These are phyloP conservation scores for Prunus mira DNA, from an alignment of 306 rosid species.

Conservation along the genomic window DNA sequence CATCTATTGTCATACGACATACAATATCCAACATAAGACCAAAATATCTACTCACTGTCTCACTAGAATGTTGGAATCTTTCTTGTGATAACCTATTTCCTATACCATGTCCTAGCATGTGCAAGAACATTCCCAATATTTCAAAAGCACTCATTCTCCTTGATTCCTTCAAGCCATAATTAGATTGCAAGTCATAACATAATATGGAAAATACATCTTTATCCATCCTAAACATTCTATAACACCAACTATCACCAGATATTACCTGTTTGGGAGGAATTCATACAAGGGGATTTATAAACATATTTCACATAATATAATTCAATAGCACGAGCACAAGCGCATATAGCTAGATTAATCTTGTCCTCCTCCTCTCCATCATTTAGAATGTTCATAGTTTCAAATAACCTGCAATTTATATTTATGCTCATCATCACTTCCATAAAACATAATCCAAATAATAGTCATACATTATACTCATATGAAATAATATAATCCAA, in stretches of 20 bases:
- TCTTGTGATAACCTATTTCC: neutral
- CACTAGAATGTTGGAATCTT: neutral
- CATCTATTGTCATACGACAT: neutral
- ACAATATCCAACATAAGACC: neutral
- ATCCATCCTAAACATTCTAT: constrained; percentile 2
- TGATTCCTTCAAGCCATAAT: neutral
- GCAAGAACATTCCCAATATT: neutral
- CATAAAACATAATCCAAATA: no score
- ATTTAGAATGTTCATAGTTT: no score
- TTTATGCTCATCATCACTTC: no score
- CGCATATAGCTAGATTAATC: no score
- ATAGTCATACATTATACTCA: no score
- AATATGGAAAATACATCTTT: neutral
- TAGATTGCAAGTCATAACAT: neutral
- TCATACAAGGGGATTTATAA: no score
- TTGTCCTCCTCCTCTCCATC: no score
- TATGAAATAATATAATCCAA: no score
- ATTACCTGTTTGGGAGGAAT: no score
- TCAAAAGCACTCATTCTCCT: neutral
- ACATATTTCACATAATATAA: no score
- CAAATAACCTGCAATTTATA: no score
- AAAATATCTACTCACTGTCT: neutral
- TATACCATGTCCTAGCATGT: neutral
- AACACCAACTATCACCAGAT: neutral
- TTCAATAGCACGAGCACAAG: no score